Conservation (phyloP, 208 protist genomes). For the Tritrichomonas musculus region DNA sequence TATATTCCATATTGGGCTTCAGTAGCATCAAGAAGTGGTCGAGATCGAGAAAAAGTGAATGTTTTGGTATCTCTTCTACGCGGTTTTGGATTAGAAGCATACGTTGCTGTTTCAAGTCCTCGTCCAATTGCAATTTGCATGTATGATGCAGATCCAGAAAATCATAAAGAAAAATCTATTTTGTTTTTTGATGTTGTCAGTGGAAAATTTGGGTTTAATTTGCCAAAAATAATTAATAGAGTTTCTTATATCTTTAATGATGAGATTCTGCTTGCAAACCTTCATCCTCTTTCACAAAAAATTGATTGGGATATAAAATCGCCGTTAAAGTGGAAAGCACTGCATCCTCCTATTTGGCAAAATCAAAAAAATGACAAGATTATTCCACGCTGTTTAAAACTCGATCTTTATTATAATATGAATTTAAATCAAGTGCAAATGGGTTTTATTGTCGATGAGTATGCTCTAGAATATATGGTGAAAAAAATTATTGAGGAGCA, state of each 20-base stretch:
- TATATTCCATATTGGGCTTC: neutral
- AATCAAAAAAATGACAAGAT: neutral
- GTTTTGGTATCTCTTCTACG: neutral
- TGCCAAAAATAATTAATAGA: neutral
- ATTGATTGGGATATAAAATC: constrained; percentile 7
- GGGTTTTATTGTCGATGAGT: neutral
- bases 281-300: neutral
- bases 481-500: neutral
- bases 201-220: neutral
- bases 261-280: neutral
- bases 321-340: neutral
- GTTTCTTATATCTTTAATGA: constrained; percentile 30
- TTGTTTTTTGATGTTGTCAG: constrained; percentile 12
- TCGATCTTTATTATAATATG: too few relatives aligned
- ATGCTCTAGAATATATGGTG: neutral
- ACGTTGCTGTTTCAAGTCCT: constrained; percentile 2
- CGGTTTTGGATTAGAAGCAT: neutral
- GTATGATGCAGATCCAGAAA: too few relatives aligned
- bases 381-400: too few relatives aligned
- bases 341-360: neutral
- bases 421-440: too few relatives aligned
- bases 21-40: neutral
- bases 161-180: too few relatives aligned
- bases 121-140: neutral
- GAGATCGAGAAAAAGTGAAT: neutral